phyloP scores from a whole-genome alignment of 148 eudicot genomes.

The Drosera capensis region DNA sequence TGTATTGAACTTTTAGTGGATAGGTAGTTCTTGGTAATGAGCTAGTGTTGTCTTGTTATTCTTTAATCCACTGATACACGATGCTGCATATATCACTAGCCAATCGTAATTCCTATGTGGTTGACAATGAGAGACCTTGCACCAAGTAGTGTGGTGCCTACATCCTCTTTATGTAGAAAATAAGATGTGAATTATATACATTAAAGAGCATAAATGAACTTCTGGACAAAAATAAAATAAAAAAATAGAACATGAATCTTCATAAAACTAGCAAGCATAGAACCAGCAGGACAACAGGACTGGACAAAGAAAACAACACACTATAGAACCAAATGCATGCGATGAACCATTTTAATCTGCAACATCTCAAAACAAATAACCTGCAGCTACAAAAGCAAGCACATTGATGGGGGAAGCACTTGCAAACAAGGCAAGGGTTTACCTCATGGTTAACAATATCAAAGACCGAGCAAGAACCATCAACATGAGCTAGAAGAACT shows the following conservation, averaged over 20 bases:
- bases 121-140: too few species aligned
- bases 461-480: conserved; percentile 73
- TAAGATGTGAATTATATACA: too few species aligned
- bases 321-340: too few species aligned
- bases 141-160: too few species aligned
- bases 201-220: too few species aligned
- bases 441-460: conserved; percentile 77
- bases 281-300: too few species aligned
- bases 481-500: conserved; percentile 77
- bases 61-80: too few species aligned
- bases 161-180: not conserved
- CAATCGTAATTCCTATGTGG: too few species aligned
- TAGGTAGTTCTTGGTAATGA: too few species aligned
- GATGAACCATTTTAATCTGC: not conserved
- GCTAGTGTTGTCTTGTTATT: too few species aligned
- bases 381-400: not conserved
- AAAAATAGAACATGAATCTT: not conserved
- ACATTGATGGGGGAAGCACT: not conserved
- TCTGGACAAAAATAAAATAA: not conserved
- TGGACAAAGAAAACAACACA: not conserved
- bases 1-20: not conserved
- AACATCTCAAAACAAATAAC: not conserved
- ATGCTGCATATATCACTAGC: too few species aligned
- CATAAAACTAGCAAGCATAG: too few species aligned
- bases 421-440: not conserved